phyloP scores from a whole-genome alignment of 805 yeast genomes.

The Lipomyces yamanashiensis region DNA sequence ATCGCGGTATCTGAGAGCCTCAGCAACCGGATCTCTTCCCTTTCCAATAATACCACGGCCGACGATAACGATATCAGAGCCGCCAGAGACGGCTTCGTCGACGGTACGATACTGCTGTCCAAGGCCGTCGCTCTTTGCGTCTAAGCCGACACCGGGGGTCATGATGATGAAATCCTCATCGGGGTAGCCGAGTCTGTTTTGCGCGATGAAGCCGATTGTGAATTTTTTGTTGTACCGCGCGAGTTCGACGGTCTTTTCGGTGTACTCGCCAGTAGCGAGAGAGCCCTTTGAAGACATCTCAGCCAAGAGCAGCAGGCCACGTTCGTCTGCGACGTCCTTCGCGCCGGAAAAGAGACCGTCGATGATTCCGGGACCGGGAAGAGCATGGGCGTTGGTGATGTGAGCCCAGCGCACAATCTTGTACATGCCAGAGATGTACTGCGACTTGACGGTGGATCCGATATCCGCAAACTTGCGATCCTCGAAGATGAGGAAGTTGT shows the following conservation, averaged over 20 bases:
- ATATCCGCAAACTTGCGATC: constrained; percentile 98
- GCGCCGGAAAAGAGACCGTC: constrained; percentile 79
- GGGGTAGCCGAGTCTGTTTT: constrained; percentile 75
- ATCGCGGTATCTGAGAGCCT: constrained; percentile 83
- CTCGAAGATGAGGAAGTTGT: constrained; percentile 89
- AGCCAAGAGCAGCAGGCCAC: constrained; percentile 94
- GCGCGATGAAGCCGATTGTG: constrained; percentile 97
- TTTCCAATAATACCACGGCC: constrained; percentile 96
- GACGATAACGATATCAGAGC: constrained; percentile 96
- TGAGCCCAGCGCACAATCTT: constrained; percentile 94
- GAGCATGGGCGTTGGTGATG: constrained; percentile 96
- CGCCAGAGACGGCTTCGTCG: constrained; percentile 76
- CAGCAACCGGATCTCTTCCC: constrained; percentile 87
- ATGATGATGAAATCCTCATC: constrained; percentile 94
- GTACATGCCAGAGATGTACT: constrained; percentile 87
- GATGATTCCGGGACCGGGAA: constrained; percentile 93
- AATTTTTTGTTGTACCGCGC: constrained; percentile 86
- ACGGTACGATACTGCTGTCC: constrained; percentile 98
- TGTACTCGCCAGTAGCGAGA: constrained; percentile 89
- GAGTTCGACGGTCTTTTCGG: constrained; percentile 83
- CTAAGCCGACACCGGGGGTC: constrained; percentile 99
- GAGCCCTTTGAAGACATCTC: constrained; percentile 94
- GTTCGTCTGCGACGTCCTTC: constrained; percentile 58
- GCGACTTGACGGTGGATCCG: constrained; percentile 95
- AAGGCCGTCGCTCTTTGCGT: constrained; percentile 91